Conservation (phyloP, 495 filamentous ascomycete species). For the Pseudomonodictys pantanalensis region DNA sequence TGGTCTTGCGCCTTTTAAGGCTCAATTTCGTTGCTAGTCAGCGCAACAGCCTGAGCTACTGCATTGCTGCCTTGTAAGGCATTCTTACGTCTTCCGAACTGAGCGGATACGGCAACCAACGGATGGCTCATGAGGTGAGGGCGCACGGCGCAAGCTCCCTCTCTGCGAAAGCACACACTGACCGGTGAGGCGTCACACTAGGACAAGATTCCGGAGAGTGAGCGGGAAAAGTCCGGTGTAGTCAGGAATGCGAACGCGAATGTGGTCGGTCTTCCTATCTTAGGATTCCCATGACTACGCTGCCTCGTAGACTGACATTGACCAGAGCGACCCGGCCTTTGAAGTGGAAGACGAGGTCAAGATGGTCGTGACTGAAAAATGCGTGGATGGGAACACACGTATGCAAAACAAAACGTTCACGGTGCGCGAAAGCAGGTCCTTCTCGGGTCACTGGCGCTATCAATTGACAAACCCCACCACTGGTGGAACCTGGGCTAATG, state of each 20-base stretch:
- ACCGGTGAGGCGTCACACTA: background rate
- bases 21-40: background rate
- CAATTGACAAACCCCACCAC: constrained; percentile 11
- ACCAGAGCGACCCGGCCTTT: background rate
- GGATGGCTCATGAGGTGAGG: no score
- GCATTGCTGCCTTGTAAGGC: background rate
- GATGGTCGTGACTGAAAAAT: background rate
- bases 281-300: no score
- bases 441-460: constrained; percentile 19
- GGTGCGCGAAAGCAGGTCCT: background rate
- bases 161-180: background rate
- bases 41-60: background rate
- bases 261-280: no score
- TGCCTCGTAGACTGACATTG: background rate
- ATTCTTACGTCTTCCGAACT: background rate
- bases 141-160: background rate
- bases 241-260: background rate
- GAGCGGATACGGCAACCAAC: background rate
- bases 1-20: background rate
- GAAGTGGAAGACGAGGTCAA: background rate
- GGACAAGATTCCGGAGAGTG: background rate
- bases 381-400: background rate
- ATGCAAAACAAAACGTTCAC: constrained; percentile 6
- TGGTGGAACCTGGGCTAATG: constrained; percentile 2
- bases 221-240: background rate